phyloP scores from a whole-genome alignment of 495 filamentous ascomycete genomes.

The Penicillium pancosmium region DNA sequence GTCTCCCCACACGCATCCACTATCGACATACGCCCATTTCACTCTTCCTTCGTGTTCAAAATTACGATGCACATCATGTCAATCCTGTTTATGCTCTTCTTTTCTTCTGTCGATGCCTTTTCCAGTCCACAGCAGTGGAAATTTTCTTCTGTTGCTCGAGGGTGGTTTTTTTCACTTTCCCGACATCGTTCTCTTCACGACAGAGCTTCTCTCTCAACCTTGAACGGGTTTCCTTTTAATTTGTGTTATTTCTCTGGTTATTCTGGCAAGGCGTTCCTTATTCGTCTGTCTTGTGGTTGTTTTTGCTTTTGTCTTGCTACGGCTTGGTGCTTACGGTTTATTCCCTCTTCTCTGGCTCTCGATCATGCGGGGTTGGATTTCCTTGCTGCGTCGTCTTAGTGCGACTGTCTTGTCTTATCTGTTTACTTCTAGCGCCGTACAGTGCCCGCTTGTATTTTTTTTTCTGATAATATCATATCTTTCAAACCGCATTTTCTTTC shows the following conservation, averaged over 20 bases:
- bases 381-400: slow-evolving; percentile 9
- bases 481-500: slow-evolving; percentile 2
- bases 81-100: slow-evolving; percentile 26
- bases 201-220: slow-evolving; percentile 14
- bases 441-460: slow-evolving; percentile 17
- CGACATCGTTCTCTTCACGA: slow-evolving; percentile 5
- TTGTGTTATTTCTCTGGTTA: slow-evolving; percentile 10
- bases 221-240: slow-evolving; percentile 21
- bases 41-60: slow-evolving; percentile 30
- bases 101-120: slow-evolving; percentile 30
- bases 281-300: slow-evolving; percentile 22
- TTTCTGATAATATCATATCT: slow-evolving; percentile 28
- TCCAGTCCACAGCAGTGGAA: slow-evolving; percentile 20
- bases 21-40: slow-evolving; percentile 9
- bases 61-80: slow-evolving; percentile 32
- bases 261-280: slow-evolving; percentile 33
- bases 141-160: slow-evolving; percentile 7
- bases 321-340: slow-evolving; percentile 28
- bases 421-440: slow-evolving; percentile 28
- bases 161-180: slow-evolving; percentile 15
- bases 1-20: slow-evolving; percentile 15
- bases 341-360: slow-evolving; percentile 20
- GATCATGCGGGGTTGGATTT: slow-evolving; percentile 17
- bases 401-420: slow-evolving; percentile 9
- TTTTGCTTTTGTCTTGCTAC: slow-evolving; percentile 1